A percentile compares a stretch with the other conserved stretches of the same genome.
Conservation (phyloP, 257 asterid genomes). For the Cinchona pubescens region DNA sequence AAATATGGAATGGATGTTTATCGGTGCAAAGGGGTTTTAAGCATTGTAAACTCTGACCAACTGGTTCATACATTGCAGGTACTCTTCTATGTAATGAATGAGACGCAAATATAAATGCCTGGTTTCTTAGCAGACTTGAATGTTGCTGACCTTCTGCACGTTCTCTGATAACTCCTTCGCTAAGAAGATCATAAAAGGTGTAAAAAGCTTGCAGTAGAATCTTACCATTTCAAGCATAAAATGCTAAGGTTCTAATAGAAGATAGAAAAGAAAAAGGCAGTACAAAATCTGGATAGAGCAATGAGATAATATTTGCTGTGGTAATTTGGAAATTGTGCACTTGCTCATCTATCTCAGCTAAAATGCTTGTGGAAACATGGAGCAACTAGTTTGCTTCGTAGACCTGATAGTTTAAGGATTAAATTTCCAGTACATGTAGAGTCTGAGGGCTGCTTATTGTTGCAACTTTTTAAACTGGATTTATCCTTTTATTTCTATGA, state of each 20-base stretch:
- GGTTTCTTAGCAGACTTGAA: background rate
- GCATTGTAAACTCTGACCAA: constrained; percentile 56
- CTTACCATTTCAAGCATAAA: background rate
- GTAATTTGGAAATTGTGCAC: background rate
- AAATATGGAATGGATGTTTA: constrained; percentile 87
- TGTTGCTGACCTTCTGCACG: background rate
- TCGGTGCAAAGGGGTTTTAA: constrained; percentile 88
- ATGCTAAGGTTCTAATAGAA: background rate
- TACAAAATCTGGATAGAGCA: background rate
- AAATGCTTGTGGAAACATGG: background rate
- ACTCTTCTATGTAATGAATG: constrained; percentile 5
- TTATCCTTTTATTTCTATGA: background rate
- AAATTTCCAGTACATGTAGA: background rate
- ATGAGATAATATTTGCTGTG: background rate
- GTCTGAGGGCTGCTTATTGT: background rate
- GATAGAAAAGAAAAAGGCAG: background rate
- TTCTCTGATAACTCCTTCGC: background rate
- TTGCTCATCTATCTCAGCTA: background rate
- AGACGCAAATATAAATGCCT: background rate
- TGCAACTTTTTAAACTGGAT: background rate
- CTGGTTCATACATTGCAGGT: constrained; percentile 92
- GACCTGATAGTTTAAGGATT: background rate
- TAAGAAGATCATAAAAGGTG: background rate
- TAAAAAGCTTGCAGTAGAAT: too few species aligned
- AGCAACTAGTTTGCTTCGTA: background rate